Evolutionary conservation across 176 grass and related monocot genomes (phyloP), one percentile per base, ranked within the genome.

Genomic region (Saccharum officinarum): DNA sequence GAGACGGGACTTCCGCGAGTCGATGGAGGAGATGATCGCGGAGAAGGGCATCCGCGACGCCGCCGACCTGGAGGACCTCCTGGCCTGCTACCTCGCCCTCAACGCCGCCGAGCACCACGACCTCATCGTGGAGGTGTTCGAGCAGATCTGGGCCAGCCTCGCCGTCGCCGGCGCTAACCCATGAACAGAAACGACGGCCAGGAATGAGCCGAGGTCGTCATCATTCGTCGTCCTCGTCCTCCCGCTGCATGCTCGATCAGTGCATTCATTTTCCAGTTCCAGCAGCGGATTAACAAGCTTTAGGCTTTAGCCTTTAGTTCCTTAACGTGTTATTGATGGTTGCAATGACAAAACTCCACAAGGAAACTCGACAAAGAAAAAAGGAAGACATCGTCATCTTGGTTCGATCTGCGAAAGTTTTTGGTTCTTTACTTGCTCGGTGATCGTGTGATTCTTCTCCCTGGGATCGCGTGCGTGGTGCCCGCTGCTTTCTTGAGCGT

Each of bases 11-110:
- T 98, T 98, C 81, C 87, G 70, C 23, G 90, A 98, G 69, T 98
- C 96, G 0, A 98, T 98, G 93, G 86, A 87, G 72, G 96, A 95
- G 86, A 98, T 98, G 93, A 95, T 98, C 67, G 42, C 67, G 25
- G 88, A 84, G 39, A 92, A 92, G 28, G 81, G 94, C 80, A 92
- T 98, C 83, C 59, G 86, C 37, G 62, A 42, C 20, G 87, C 89
- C 6, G 49, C 57, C 11, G 93, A 91, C 84, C 83, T 98, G 36
- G 91, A 98, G 88, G 93, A 98, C 67, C 90, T 98, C 36, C 96
- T 98, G 20, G 96, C 93, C 8, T 95, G 91, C 77, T 95, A 98
- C 86, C 86, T 98, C 40, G 81, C 81, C 12, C 91, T 98, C 59
- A 98, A 98, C 77, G 84, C 94, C 73, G 87, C 16, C 20, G 88